Base-by-base conservation (phyloP, 106 monocot species). In the Gastrodia elata region DNA sequence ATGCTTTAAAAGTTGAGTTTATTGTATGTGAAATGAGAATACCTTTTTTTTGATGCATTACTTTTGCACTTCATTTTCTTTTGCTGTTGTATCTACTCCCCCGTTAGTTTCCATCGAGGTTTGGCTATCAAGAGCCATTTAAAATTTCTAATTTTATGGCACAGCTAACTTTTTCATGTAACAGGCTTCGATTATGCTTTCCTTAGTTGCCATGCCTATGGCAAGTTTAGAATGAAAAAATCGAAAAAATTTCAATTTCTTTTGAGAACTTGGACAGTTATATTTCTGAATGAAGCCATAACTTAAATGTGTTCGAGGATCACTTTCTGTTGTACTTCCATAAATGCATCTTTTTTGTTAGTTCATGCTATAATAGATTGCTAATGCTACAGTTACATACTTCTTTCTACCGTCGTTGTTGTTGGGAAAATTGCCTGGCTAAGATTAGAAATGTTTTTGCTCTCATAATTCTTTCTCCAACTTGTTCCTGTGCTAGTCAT, bases 401-500 rank as follows among this genome's bases (percentile, higher is more conserved):
- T 52, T 52, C 52, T 52, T 52, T 52, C 52, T 52, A 52, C 59
- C 14, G 11, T 61, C 32, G 32, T 11, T 61, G 61, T 61, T 61
- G 3, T 30, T 61, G 61, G 27, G 13, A 61, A 61, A 61, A 27
- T 2, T 61, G 11, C 61, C 32, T 61, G 1, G 9, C 61, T 61
- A 61, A 32, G 61, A 2, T 61, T 33, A 61, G 27, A 61, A 28
- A 3, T 32, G 22, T 61, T 32, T 24, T 61, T 61, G 2, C 32
- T 61, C 32, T 26, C 32, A 30, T 32, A 61, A 61, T 61, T 61
- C 28, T 59, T 28, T 59, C 58, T 27, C 32, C 32, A 61, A 9
- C 10, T 30, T 11, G 8, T 61, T 14, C 27, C 61, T 32, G 32
- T 32, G 61, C 61, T 61, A 4, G 61, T 61, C 13, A 32, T 30